phyloP scores from a whole-genome alignment of 371 early-diverging fungal species.

The Syncephalis plumigaleata region DNA sequence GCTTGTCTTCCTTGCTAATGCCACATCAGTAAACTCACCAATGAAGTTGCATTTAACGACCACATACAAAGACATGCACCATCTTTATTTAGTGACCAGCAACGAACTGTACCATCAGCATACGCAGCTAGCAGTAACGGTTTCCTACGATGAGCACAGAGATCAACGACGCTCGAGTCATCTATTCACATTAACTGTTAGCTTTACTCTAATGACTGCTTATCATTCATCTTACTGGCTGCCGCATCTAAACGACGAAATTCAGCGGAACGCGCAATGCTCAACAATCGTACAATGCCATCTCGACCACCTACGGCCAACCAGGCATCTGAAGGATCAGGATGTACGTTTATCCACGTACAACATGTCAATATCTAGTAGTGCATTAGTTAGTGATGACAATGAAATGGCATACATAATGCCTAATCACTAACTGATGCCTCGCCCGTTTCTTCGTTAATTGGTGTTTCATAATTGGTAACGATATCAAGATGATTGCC shows the following conservation, averaged over 20 bases:
- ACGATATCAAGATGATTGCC: slow-evolving; percentile 83
- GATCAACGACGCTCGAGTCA: no score
- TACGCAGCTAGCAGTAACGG: slow-evolving; percentile 45
- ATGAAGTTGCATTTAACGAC: background rate
- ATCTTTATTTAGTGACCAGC: slow-evolving; percentile 33
- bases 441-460: no score
- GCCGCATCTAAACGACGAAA: background rate
- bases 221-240: no score
- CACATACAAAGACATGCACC: background rate
- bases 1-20: no score
- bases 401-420: no score
- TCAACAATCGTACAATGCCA: background rate
- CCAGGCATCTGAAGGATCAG: background rate
- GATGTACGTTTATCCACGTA: no score
- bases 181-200: no score
- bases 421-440: no score
- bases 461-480: slow-evolving; percentile 36
- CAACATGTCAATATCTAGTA: background rate
- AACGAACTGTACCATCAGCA: slow-evolving; percentile 66
- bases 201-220: no score
- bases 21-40: no score
- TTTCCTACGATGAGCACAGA: no score
- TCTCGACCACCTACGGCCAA: background rate
- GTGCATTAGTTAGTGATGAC: background rate
- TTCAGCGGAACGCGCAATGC: background rate